Evolutionary conservation across 2,329 filamentous ascomycete genomes (phyloP).

Genomic region (Cytospora mali): DNA sequence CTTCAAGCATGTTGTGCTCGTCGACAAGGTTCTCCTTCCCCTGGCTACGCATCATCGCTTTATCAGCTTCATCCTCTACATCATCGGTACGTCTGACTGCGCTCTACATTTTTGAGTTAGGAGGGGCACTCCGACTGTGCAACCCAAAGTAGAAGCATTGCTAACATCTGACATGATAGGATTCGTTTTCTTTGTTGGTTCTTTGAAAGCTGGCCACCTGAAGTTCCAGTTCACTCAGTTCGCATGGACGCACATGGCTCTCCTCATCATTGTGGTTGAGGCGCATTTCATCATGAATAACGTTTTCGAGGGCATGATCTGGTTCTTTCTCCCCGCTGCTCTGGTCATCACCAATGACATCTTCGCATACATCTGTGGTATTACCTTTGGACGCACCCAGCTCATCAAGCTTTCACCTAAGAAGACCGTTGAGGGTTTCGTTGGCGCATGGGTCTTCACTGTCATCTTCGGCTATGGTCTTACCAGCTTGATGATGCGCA

Average conservation of each 20-base stretch:
- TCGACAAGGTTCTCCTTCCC: constrained; percentile 89
- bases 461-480: constrained; percentile 81
- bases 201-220: constrained; percentile 93
- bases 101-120: neutral
- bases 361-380: constrained; percentile 96
- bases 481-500: constrained; percentile 82
- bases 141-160: neutral
- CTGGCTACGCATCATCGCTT: constrained; percentile 97
- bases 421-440: constrained; percentile 98
- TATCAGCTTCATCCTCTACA: constrained; percentile 97
- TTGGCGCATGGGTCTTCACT: constrained; percentile 96
- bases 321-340: constrained; percentile 95
- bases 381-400: constrained; percentile 93
- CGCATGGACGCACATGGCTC: constrained; percentile 98
- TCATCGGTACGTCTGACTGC: constrained; percentile 72
- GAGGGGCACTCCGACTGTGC: neutral
- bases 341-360: constrained; percentile 99
- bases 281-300: constrained; percentile 99
- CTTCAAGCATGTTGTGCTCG: constrained; percentile 97
- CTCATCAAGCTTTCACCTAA: constrained; percentile 98
- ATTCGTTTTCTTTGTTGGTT: constrained; percentile 97
- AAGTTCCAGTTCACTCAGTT: constrained; percentile 99
- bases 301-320: constrained; percentile 98
- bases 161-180: constrained; percentile 53
- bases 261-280: constrained; percentile 96